phyloP scores from a whole-genome alignment of 2,329 filamentous ascomycete genomes.

The Fusarium siculi region DNA sequence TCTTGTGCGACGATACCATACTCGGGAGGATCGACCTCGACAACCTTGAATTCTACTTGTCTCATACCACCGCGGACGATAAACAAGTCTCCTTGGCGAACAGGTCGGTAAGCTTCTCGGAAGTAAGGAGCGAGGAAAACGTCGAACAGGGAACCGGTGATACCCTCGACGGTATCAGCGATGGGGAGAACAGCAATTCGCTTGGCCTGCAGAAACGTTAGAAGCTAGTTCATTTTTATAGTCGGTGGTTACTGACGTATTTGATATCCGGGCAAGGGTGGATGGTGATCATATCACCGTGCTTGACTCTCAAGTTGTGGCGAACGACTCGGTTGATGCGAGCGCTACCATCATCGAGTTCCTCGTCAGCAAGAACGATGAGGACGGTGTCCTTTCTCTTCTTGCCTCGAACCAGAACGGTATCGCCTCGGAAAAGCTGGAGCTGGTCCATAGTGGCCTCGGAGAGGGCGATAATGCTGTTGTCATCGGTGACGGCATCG shows the following conservation, averaged over 20 bases:
- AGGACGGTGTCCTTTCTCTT: constrained; percentile 99
- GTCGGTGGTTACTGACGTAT: constrained; percentile 78
- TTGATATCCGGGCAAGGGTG: constrained; percentile 99
- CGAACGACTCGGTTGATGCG: constrained; percentile 98
- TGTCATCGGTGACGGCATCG: constrained; percentile 98
- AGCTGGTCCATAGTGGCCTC: constrained; percentile 99
- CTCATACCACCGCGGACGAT: constrained; percentile 98
- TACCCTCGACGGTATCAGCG: constrained; percentile 96
- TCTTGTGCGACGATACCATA: constrained; percentile 99
- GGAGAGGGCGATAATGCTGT: constrained; percentile 97
- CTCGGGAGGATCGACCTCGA: constrained; percentile 97
- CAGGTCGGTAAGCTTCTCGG: constrained; percentile 97
- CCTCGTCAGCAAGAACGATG: constrained; percentile 96
- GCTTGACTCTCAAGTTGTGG: constrained; percentile 98
- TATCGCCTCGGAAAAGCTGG: constrained; percentile 98
- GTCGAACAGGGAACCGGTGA: constrained; percentile 97
- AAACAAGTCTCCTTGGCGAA: constrained; percentile 97
- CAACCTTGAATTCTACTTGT: constrained; percentile 99
- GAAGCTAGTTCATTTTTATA: background rate
- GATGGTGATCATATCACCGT: constrained; percentile 96
- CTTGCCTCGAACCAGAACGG: constrained; percentile 98
- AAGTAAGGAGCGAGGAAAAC: constrained; percentile 99
- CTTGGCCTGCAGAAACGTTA: constrained; percentile 76
- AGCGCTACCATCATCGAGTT: constrained; percentile 95
- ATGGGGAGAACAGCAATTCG: constrained; percentile 98